Evolutionary conservation across 805 yeast genomes (phyloP).

Genomic region (Metschnikowia corniflorae): DNA sequence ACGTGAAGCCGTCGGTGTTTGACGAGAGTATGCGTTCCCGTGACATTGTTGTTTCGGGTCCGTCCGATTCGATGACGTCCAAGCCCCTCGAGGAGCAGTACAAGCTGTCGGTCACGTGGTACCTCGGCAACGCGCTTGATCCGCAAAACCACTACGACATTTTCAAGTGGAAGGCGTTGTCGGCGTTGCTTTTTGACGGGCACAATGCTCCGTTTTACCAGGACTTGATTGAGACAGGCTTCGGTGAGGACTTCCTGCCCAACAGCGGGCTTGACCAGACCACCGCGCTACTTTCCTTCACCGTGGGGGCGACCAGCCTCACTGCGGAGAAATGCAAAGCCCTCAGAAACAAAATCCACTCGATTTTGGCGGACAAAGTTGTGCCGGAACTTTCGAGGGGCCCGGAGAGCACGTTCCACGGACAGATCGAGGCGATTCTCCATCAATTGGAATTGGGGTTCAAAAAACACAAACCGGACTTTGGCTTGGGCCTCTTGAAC

Average conservation of each 20-base stretch:
- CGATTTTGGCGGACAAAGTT: slow-evolving; percentile 43
- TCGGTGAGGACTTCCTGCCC: slow-evolving; percentile 81
- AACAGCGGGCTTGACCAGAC: slow-evolving; percentile 86
- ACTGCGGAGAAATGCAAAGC: slow-evolving; percentile 40
- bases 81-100: slow-evolving; percentile 69
- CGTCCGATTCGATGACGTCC: slow-evolving; percentile 55
- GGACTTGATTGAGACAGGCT: slow-evolving; percentile 76
- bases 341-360: slow-evolving; percentile 47
- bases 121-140: slow-evolving; percentile 64
- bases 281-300: slow-evolving; percentile 71
- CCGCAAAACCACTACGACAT: slow-evolving; percentile 56
- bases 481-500: slow-evolving; percentile 75
- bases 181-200: slow-evolving; percentile 77
- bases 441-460: slow-evolving; percentile 83
- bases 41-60: slow-evolving; percentile 52
- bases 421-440: slow-evolving; percentile 74
- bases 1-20: slow-evolving; percentile 47
- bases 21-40: slow-evolving; percentile 19
- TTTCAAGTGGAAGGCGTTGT: slow-evolving; percentile 67
- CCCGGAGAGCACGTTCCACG: slow-evolving; percentile 24
- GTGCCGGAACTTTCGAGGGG: slow-evolving; percentile 28
- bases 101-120: slow-evolving; percentile 87
- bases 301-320: slow-evolving; percentile 83
- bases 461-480: slow-evolving; percentile 85
- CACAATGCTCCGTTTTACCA: slow-evolving; percentile 90